Conservation (phyloP, 371 early-diverging fungal species). For the Circinella minor region DNA sequence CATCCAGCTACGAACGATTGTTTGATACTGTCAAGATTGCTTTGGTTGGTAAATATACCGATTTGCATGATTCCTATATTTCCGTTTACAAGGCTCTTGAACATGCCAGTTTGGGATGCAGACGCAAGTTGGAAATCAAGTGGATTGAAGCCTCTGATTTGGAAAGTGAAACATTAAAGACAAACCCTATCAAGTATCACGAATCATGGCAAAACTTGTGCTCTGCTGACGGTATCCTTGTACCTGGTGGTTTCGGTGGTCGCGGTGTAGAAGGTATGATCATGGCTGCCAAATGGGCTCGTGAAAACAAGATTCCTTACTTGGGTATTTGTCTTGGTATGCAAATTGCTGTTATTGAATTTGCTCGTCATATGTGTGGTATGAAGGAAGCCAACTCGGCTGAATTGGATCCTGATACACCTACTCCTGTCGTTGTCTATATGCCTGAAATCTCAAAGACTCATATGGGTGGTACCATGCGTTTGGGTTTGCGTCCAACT, state of each 20-base stretch:
- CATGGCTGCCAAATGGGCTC: constrained; percentile 96
- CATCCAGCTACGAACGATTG: constrained; percentile 78
- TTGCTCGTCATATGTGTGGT: constrained; percentile 95
- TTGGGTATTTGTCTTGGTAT: constrained; percentile 99
- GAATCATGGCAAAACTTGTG: constrained; percentile 92
- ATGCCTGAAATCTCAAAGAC: constrained; percentile 97
- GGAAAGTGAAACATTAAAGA: constrained; percentile 72
- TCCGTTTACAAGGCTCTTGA: constrained; percentile 96
- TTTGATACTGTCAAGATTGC: constrained; percentile 91
- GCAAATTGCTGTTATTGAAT: constrained; percentile 98
- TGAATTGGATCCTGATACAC: constrained; percentile 81
- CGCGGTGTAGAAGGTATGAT: constrained; percentile 99
- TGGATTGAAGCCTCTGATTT: constrained; percentile 97
- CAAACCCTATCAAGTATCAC: constrained; percentile 89
- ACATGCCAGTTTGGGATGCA: constrained; percentile 88
- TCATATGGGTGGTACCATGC: constrained; percentile 98
- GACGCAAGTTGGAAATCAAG: constrained; percentile 81
- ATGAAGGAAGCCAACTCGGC: constrained; percentile 85
- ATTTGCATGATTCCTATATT: constrained; percentile 95
- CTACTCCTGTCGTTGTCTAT: constrained; percentile 85
- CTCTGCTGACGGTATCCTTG: constrained; percentile 94
- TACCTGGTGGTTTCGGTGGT: constrained; percentile 99
- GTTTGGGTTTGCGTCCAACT: constrained; percentile 92
- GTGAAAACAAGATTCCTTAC: constrained; percentile 97
- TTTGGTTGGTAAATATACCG: constrained; percentile 96